phyloP scores from a whole-genome alignment of 2,329 filamentous ascomycete genomes.

The Fusarium devonianum region DNA sequence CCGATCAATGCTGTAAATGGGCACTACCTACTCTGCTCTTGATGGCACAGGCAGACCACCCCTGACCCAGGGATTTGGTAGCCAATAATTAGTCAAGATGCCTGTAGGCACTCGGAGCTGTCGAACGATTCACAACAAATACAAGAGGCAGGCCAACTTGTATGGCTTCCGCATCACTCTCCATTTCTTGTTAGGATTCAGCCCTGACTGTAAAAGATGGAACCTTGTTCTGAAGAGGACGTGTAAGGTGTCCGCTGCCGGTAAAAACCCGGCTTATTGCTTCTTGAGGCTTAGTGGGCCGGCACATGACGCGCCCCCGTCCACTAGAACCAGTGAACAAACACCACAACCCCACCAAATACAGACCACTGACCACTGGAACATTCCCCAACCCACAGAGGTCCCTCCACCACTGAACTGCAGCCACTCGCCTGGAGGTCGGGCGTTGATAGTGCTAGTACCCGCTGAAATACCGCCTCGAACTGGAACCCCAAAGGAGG shows the following conservation, averaged over 20 bases:
- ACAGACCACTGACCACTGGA: conserved; percentile 9
- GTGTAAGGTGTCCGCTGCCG: conserved; percentile 30
- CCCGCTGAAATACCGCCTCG: conserved; percentile 13
- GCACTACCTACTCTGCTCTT: conserved; percentile 21
- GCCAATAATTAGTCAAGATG: conserved; percentile 26
- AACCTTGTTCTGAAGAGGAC: conserved; percentile 21
- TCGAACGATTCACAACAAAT: conserved; percentile 8
- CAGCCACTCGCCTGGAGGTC: conserved; percentile 5
- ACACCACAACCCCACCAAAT: conserved; percentile 32
- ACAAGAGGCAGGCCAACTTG: conserved; percentile 22
- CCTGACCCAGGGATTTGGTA: conserved; percentile 32
- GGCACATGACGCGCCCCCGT: conserved; percentile 12
- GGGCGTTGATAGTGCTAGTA: conserved; percentile 28
- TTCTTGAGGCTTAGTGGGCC: conserved; percentile 31
- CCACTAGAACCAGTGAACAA: conserved; percentile 21
- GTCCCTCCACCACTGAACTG: neutral
- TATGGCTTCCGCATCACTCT: conserved; percentile 31
- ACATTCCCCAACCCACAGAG: conserved; percentile 2
- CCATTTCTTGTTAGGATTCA: conserved; percentile 49
- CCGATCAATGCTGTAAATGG: conserved; percentile 16
- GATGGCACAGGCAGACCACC: conserved; percentile 11
- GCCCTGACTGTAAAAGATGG: conserved; percentile 41
- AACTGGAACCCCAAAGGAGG: conserved; percentile 11
- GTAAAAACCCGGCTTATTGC: conserved; percentile 42
- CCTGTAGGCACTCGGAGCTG: neutral